Evolutionary conservation across 768 basidiomycete genomes (phyloP), one percentile per base, ranked within the genome.

Genomic region (Termitomyces titanicus): DNA sequence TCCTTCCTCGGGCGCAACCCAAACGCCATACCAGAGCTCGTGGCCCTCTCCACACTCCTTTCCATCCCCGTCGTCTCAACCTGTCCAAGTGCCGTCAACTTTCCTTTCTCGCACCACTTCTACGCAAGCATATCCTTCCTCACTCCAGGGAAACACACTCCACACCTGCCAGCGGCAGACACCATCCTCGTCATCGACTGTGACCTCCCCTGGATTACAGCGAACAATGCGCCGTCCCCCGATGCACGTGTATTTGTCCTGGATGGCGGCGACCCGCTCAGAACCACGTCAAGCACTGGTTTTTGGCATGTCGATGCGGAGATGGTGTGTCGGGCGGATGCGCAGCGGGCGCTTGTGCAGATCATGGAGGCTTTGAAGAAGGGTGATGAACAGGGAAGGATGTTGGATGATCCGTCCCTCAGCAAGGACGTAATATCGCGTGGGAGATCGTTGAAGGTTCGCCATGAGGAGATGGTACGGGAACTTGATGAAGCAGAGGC

Each of bases 171-270:
- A 31, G 66, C 68, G 22, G 85, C 85, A 0, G 88, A 90, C 58
- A 77, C 82, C 3, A 75, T 90, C 17, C 68, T 90, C 10, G 70
- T 88, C 17, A 56, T 90, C n/a, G 87, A 89, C 54, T 75, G 74
- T 8, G 85, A 86, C 56, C 69, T 87, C 0, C 84, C 87, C 0
- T 89, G 86, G 84, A 81, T 86, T 25, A 77, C 81, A 1, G 70
- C 64, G 43, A 73, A 78, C 51, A 76, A 77, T 33, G 70, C 66
- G 3, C 84, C 86, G 0, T 62, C 37, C 3, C 57, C 67, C 0
- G 65, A 69, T 3, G 79, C 85, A 0, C 69, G 74, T 27, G 74
- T 88, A 1, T 87, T 86, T 60, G 69, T 87, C 17, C 63, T 89
- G 15, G 86, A 87, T 61, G 71, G 77, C 18, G 84, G 77, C 0